Evolutionary conservation across 1,284 basidiomycete species (phyloP).

Genomic region (Rhodotorula sp.): DNA sequence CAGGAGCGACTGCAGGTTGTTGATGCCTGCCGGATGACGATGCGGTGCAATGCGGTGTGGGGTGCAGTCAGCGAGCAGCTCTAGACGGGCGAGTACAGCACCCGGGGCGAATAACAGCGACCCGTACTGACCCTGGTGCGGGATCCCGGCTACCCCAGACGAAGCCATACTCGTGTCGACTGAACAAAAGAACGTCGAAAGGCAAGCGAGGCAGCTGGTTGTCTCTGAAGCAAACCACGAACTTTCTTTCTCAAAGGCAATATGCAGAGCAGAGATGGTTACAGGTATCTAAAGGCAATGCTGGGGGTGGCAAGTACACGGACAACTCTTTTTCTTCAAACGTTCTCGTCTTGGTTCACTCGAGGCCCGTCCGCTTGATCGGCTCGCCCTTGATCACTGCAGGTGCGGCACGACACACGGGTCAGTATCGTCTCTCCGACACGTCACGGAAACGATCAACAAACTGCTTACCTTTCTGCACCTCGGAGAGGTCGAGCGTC

Average conservation of each 20-base stretch:
- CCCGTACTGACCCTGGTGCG: constrained; percentile 10
- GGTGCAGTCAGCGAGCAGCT: not conserved
- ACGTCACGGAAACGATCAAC: not conserved
- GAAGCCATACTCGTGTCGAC: constrained; percentile 2
- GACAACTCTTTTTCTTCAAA: not conserved
- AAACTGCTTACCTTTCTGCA: constrained; percentile 60
- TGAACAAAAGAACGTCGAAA: no score
- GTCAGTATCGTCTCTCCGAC: fast-evolving
- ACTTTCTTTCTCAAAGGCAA: not conserved
- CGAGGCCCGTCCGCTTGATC: constrained; percentile 23
- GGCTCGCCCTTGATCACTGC: constrained; percentile 42
- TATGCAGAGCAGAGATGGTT: not conserved
- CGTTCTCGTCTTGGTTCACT: not conserved
- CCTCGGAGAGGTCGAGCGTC: constrained; percentile 82
- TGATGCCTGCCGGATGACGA: constrained; percentile 22
- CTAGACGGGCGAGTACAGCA: not conserved
- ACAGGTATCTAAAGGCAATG: not conserved
- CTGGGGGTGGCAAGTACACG: not conserved
- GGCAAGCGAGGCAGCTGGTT: not conserved
- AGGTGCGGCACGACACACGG: not conserved
- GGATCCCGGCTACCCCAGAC: constrained; percentile 23
- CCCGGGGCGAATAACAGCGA: not conserved
- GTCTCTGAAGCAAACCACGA: not conserved
- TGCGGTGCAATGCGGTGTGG: not conserved
- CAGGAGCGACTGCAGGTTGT: constrained; percentile 30